phyloP scores from a whole-genome alignment of 179 eudicot genomes.

The Vitellaria paradoxa region DNA sequence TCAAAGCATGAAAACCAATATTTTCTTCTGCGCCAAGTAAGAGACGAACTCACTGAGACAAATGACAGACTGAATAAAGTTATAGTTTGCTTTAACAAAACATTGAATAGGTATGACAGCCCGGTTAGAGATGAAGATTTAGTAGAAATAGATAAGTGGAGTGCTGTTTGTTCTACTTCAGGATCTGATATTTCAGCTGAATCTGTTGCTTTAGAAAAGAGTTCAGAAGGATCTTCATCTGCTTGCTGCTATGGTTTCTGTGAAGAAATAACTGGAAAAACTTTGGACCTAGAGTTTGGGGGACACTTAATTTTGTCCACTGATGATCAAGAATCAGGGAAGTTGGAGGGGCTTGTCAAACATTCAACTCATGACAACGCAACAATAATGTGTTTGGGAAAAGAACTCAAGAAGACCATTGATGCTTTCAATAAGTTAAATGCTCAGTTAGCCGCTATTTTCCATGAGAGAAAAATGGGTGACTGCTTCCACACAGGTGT shows the following conservation, averaged over 20 bases:
- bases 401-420: slow-evolving; percentile 28
- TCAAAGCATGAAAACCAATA: slow-evolving; percentile 19
- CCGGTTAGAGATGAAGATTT: slow-evolving; percentile 15
- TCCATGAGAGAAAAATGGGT: slow-evolving; percentile 13
- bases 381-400: slow-evolving; percentile 16
- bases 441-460: slow-evolving; percentile 22
- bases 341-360: slow-evolving; percentile 9
- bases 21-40: slow-evolving; percentile 20
- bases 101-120: slow-evolving; percentile 5
- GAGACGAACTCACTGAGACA: slow-evolving; percentile 34
- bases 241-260: background rate
- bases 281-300: slow-evolving; percentile 10
- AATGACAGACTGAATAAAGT: slow-evolving; percentile 29
- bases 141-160: slow-evolving; percentile 20
- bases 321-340: slow-evolving; percentile 15
- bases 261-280: slow-evolving; percentile 14
- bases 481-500: background rate
- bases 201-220: slow-evolving; percentile 14
- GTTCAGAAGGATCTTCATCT: slow-evolving; percentile 15
- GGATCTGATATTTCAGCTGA: slow-evolving; percentile 27
- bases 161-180: slow-evolving; percentile 27
- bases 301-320: slow-evolving; percentile 6
- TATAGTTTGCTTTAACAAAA: slow-evolving; percentile 17
- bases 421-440: slow-evolving; percentile 27
- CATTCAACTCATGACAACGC: background rate